Evolutionary conservation across 331 rosid species (phyloP).

Genomic region (Pyrus hybrid): DNA sequence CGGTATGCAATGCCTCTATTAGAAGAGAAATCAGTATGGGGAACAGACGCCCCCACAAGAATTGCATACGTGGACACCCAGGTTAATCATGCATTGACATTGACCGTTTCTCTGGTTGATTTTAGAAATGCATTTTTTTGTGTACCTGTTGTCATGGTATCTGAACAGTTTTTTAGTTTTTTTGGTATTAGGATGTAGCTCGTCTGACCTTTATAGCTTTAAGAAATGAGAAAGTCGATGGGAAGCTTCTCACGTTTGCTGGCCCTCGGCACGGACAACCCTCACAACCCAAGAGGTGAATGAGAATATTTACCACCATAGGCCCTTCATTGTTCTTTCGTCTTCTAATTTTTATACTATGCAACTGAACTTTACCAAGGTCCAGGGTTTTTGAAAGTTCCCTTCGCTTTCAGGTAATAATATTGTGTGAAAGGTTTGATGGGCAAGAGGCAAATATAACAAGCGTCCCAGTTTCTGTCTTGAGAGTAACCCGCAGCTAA

Average conservation of each 20-base stretch:
- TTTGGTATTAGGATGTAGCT: conserved; percentile 61
- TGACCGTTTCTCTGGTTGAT: not conserved
- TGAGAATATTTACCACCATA: not conserved
- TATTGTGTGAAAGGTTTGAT: conserved; percentile 95
- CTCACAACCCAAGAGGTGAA: conserved; percentile 51
- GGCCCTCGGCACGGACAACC: conserved; percentile 99
- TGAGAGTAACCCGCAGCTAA: conserved; percentile 87
- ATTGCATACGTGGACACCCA: conserved; percentile 98
- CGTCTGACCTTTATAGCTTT: conserved; percentile 80
- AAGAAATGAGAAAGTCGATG: conserved; percentile 65
- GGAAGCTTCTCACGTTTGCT: conserved; percentile 84
- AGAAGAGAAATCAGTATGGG: conserved; percentile 98
- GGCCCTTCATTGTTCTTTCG: not conserved
- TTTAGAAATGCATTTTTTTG: not conserved
- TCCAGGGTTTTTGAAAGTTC: not conserved
- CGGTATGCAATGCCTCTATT: conserved; percentile 93
- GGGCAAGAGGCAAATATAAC: conserved; percentile 98
- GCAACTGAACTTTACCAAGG: too few relatives aligned
- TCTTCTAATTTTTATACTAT: not conserved
- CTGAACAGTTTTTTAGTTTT: conserved; percentile 1
- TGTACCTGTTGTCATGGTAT: not conserved
- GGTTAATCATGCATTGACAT: conserved; percentile 22
- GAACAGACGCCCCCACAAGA: conserved; percentile 95
- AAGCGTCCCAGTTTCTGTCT: conserved; percentile 83
- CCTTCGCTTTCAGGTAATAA: conserved; percentile 53